Evolutionary conservation across 306 rosid species (phyloP).

Genomic region (Alnus rubra): DNA sequence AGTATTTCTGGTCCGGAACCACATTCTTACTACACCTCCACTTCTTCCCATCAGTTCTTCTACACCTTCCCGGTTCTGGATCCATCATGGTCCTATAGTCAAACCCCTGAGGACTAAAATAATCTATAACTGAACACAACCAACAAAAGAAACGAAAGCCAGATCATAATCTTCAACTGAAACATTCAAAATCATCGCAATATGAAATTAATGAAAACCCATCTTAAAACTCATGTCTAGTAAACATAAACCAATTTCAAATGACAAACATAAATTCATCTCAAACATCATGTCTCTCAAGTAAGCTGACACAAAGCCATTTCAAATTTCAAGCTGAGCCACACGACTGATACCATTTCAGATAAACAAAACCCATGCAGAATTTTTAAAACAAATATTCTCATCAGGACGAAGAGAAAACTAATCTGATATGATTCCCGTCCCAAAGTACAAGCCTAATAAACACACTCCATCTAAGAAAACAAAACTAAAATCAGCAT

Average conservation of each 20-base stretch:
- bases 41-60: constrained; percentile 96
- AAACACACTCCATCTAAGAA: neutral
- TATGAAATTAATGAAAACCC: constrained; percentile 14
- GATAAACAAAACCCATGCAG: neutral
- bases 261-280: too few species aligned
- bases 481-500: neutral
- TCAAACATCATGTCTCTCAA: neutral
- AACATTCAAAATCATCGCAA: neutral
- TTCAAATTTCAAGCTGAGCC: neutral
- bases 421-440: neutral
- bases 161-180: constrained; percentile 17
- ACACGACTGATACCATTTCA: neutral
- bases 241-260: neutral
- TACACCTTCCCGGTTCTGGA: constrained; percentile 71
- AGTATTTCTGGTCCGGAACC: constrained; percentile 64
- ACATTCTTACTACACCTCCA: constrained; percentile 70
- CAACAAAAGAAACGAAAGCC: constrained; percentile 19
- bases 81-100: constrained; percentile 45
- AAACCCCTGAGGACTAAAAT: constrained; percentile 32
- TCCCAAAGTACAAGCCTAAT: neutral
- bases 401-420: neutral
- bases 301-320: neutral
- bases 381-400: neutral
- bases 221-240: neutral
- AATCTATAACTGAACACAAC: constrained; percentile 42